Percentiles rank a stretch among this genome's conserved stretches.
phyloP scores from a whole-genome alignment of 2,329 filamentous ascomycete genomes.

The Phoma sp. region DNA sequence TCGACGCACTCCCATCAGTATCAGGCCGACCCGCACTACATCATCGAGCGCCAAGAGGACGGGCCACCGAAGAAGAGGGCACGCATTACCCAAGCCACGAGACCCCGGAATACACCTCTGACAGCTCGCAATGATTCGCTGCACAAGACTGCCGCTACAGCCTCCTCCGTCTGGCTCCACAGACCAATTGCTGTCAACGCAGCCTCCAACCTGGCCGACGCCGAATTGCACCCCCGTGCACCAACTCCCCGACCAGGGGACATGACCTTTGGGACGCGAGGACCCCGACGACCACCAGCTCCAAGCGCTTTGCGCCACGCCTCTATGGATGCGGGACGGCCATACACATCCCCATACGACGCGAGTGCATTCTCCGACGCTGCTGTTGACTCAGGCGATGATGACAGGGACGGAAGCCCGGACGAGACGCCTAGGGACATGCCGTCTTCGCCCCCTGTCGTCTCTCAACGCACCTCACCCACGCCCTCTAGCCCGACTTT shows the following conservation, averaged over 20 bases:
- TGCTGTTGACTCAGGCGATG: constrained; percentile 54
- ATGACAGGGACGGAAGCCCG: constrained; percentile 54
- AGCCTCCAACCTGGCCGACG: constrained; percentile 58
- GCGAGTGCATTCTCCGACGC: constrained; percentile 49
- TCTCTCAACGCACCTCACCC: constrained; percentile 63
- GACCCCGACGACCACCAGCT: constrained; percentile 39
- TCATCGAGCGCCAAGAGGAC: constrained; percentile 53
- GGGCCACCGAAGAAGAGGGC: constrained; percentile 76
- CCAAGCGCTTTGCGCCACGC: constrained; percentile 65
- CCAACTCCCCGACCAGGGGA: constrained; percentile 74
- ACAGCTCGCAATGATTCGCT: constrained; percentile 78
- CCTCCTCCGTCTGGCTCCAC: constrained; percentile 84
- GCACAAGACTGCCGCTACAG: constrained; percentile 87
- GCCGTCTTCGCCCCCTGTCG: constrained; percentile 86
- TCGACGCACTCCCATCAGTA: constrained; percentile 27
- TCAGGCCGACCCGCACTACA: constrained; percentile 28
- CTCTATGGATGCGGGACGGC: constrained; percentile 57
- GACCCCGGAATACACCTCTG: constrained; percentile 74
- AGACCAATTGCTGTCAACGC: constrained; percentile 69
- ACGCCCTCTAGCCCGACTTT: constrained; percentile 78
- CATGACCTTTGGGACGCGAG: constrained; percentile 42
- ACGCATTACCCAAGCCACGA: constrained; percentile 75
- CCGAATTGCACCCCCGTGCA: constrained; percentile 76
- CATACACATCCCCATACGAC: constrained; percentile 45
- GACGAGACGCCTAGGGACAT: constrained; percentile 77